Conservation (phyloP, 1,139 yeast species). For the Groenewaldozyma sp. region DNA sequence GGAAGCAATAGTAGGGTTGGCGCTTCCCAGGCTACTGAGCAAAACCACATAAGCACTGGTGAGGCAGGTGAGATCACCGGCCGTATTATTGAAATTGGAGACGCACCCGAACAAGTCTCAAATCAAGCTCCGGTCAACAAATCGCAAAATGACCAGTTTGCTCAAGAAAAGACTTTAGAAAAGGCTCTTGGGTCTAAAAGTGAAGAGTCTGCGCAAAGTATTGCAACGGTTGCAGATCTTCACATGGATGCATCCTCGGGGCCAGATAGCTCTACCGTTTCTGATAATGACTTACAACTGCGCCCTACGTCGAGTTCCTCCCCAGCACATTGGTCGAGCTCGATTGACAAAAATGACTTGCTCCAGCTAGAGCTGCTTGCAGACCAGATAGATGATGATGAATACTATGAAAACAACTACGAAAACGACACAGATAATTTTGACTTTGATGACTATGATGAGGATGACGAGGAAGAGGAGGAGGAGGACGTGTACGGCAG, state of each 20-base stretch:
- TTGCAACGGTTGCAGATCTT: too few relatives aligned
- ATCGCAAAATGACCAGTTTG: neutral
- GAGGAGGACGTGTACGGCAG: constrained; percentile 34
- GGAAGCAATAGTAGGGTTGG: neutral
- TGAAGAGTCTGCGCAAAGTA: neutral
- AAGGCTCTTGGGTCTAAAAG: too few relatives aligned
- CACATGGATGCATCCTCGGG: too few relatives aligned
- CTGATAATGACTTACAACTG: too few relatives aligned
- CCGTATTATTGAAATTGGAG: neutral
- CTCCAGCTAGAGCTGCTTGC: constrained; percentile 45
- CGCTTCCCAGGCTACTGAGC: neutral
- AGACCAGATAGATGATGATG: constrained; percentile 35
- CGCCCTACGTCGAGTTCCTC: neutral
- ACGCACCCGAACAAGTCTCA: neutral
- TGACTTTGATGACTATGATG: constrained; percentile 29
- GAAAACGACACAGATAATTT: constrained; percentile 31
- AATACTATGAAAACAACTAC: constrained; percentile 25
- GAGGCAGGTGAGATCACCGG: neutral
- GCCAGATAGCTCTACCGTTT: too few relatives aligned
- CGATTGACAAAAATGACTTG: constrained; percentile 42
- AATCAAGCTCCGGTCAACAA: neutral
- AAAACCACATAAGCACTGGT: neutral
- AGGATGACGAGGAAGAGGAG: constrained; percentile 30
- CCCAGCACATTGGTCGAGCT: neutral
- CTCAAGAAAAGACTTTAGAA: neutral